Evolutionary conservation across 2,329 filamentous ascomycete genomes (phyloP), one percentile per base, ranked within the genome.

Genomic region (Sodiomyces alkalinus): DNA sequence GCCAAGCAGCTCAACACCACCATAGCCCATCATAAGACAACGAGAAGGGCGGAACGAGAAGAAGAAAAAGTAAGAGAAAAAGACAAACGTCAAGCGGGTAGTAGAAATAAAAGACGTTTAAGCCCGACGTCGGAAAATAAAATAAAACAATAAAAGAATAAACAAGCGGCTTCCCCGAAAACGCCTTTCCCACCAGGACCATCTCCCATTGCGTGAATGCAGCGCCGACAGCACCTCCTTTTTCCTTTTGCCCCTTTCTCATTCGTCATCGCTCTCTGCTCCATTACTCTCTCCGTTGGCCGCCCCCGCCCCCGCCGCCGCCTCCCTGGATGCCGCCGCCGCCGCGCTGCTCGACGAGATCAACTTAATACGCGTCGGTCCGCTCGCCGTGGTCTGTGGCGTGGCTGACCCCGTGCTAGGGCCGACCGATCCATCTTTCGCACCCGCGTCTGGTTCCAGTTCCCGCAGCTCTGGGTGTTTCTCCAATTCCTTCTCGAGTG

Each of bases 301-400:
- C 30, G 37, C 35, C 14, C 30, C 18, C 30, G 37, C 35, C 14
- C 30, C 36, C n/a, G 27, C 25, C 31, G 19, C 24, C 23, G 11
- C 12, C 24, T 22, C 37, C 11, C 41, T 45, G 13, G 37, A 17
- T 30, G 36, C 35, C 14, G 29, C 24, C 28, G 17, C 25, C 16
- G 25, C 37, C 11, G 16, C 50, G 7, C 49, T 43, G 24, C 48
- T 41, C 33, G 47, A 58, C 21, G 55, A 57, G 25, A 62, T 78
- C 36, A 87, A 61, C 58, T 79, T 85, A 53, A 87, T 86, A 32
- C 76, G 62, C 4, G 69, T 72, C 11, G 14, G 19, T 10, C 62
- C 53, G 37, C 58, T 64, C 16, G 62, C 49, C 35, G 60, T 49
- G 19, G 72, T 66, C 43, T 76, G 62, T 15, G 80, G 79, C 16